Conservation (phyloP, 116 monocot species). For the Posidonia oceanica region DNA sequence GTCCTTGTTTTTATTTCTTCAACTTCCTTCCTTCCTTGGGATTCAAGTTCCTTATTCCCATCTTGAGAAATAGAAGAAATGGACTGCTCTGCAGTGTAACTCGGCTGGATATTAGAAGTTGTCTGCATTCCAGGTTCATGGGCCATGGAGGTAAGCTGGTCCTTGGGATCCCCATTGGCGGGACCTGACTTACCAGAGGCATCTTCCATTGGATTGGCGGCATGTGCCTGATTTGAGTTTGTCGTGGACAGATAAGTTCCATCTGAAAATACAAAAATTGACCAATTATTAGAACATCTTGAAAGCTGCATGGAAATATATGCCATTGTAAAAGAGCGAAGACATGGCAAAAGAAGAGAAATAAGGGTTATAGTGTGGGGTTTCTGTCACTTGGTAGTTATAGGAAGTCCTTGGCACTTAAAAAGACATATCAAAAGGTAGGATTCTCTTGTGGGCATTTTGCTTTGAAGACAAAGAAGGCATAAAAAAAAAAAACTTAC, state of each 20-base stretch:
- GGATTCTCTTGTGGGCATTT: not conserved
- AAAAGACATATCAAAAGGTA: not conserved
- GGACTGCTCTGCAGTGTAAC: not conserved
- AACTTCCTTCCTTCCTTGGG: constrained; percentile 1
- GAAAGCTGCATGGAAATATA: no score
- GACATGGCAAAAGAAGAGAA: no score
- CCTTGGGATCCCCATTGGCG: no score
- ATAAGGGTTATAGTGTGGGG: no score
- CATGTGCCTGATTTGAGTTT: not conserved
- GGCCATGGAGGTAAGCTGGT: no score
- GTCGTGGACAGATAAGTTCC: not conserved
- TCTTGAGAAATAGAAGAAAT: not conserved
- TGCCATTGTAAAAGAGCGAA: no score
- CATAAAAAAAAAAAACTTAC: not conserved
- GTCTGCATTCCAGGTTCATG: not conserved
- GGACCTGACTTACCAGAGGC: no score
- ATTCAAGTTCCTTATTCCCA: not conserved
- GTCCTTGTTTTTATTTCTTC: not conserved
- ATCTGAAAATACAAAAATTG: not conserved
- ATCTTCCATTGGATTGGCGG: not conserved
- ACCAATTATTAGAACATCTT: not conserved
- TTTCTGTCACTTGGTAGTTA: no score
- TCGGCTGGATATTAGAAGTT: not conserved
- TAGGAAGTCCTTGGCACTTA: no score
- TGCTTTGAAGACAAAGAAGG: not conserved